Percentiles rank a stretch among this genome's conserved stretches.
phyloP scores from a whole-genome alignment of 495 filamentous ascomycete species.

The Parachaetomium inaequale region DNA sequence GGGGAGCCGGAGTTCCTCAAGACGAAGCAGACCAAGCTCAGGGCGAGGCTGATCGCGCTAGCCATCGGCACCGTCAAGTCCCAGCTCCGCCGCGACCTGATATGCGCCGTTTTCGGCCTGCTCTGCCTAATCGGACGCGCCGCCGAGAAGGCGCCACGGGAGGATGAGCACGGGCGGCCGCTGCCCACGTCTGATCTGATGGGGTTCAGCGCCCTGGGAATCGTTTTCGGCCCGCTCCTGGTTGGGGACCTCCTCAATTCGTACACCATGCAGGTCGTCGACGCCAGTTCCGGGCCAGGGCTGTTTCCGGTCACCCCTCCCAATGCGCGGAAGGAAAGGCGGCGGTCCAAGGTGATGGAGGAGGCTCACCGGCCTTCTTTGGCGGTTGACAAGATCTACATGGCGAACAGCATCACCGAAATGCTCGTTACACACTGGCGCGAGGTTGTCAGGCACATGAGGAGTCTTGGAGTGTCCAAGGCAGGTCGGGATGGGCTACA shows the following conservation, averaged over 20 bases:
- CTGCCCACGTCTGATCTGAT: conserved; percentile 51
- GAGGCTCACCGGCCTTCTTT: conserved; percentile 15
- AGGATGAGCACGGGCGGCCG: conserved; percentile 46
- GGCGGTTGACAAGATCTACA: conserved; percentile 46
- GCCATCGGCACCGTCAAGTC: conserved; percentile 55
- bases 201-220: conserved; percentile 60
- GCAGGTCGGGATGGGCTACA: background rate
- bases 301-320: conserved; percentile 36
- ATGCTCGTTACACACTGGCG: conserved; percentile 59
- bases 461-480: conserved; percentile 35
- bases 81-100: conserved; percentile 57
- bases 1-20: conserved; percentile 46
- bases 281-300: conserved; percentile 37
- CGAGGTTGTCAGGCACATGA: conserved; percentile 55
- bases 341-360: conserved; percentile 19
- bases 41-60: conserved; percentile 61
- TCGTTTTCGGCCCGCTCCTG: conserved; percentile 62
- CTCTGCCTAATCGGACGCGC: conserved; percentile 52
- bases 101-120: conserved; percentile 64
- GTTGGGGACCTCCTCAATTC: conserved; percentile 53
- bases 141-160: conserved; percentile 47
- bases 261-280: conserved; percentile 39
- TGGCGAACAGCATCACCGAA: conserved; percentile 54
- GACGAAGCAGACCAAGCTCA: conserved; percentile 51
- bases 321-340: conserved; percentile 39